Percentiles rank a stretch among this genome's conserved stretches.
phyloP scores from a whole-genome alignment of 2,329 filamentous ascomycete species.

The Beauveria brongniartii region DNA sequence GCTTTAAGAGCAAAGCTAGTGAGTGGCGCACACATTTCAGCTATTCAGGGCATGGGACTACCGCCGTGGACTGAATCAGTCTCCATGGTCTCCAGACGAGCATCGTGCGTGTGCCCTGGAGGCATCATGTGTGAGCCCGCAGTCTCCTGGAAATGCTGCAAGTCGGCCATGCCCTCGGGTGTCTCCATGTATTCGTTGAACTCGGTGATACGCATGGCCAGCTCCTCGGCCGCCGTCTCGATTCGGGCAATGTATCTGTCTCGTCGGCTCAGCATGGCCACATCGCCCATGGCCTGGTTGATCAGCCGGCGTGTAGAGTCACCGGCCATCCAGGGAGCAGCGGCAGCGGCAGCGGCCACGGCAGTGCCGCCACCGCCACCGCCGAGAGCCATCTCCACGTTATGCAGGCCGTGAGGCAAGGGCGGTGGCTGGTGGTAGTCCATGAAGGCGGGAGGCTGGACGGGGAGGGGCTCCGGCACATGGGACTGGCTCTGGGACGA shows the following conservation, averaged over 20 bases:
- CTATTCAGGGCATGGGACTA: background rate
- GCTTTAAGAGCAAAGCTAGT: background rate
- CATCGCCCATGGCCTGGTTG: constrained; percentile 36
- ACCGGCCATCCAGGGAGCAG: constrained; percentile 27
- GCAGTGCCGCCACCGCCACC: background rate
- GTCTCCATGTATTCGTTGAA: constrained; percentile 36
- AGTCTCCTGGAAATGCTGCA: background rate
- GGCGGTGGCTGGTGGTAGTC: constrained; percentile 18
- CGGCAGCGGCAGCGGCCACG: constrained; percentile 20
- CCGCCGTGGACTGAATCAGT: background rate
- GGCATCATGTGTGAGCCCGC: background rate
- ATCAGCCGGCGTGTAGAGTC: constrained; percentile 18
- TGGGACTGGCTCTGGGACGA: background rate
- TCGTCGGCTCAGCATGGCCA: constrained; percentile 33
- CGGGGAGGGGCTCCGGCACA: background rate
- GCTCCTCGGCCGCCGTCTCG: constrained; percentile 45
- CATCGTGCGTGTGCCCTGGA: background rate
- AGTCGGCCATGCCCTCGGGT: constrained; percentile 19
- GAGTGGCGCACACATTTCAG: background rate
- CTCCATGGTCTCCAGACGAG: background rate
- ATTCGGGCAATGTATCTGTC: constrained; percentile 42
- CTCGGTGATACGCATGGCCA: constrained; percentile 44
- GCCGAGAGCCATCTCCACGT: constrained; percentile 12
- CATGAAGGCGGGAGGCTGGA: background rate
- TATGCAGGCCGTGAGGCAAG: constrained; percentile 9